Evolutionary conservation across 2,329 filamentous ascomycete genomes (phyloP).

Genomic region (Colletotrichum tropicicola): DNA sequence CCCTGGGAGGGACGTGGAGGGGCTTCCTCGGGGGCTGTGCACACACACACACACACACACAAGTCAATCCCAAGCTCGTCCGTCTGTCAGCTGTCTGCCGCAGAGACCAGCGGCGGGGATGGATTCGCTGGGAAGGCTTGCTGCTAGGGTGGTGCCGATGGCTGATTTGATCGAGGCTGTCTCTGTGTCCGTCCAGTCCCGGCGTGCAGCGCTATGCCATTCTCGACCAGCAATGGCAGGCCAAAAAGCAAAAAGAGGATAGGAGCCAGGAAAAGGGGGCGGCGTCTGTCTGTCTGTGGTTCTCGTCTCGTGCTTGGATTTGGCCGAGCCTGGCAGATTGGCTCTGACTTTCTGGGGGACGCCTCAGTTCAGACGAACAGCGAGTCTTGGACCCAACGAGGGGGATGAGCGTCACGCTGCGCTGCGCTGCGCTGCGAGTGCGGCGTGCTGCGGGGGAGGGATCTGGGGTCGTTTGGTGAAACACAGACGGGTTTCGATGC

Average conservation of each 20-base stretch:
- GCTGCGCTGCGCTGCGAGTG: not conserved
- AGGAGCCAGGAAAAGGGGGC: not conserved
- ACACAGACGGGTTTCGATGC: slow-evolving; percentile 26
- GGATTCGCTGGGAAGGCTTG: not conserved
- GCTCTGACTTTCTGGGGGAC: not conserved
- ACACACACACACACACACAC: not conserved
- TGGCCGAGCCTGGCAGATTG: not conserved
- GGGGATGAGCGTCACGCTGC: slow-evolving; percentile 16
- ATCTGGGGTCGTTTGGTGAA: slow-evolving; percentile 30
- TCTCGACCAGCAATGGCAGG: slow-evolving; percentile 19
- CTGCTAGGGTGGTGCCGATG: slow-evolving; percentile 19
- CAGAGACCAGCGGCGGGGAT: too few relatives aligned
- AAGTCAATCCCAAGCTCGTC: slow-evolving; percentile 19
- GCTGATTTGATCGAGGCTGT: slow-evolving; percentile 19
- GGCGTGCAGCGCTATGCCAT: slow-evolving; percentile 24
- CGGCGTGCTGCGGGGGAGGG: slow-evolving; percentile 24
- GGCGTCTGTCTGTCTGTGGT: not conserved
- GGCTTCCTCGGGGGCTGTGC: slow-evolving; percentile 29
- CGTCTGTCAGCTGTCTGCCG: slow-evolving; percentile 4
- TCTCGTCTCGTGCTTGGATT: not conserved
- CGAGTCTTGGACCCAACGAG: not conserved
- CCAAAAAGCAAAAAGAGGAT: not conserved
- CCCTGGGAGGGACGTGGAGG: slow-evolving; percentile 16
- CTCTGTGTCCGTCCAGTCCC: slow-evolving; percentile 14
- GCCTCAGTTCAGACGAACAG: slow-evolving; percentile 26